phyloP scores from a whole-genome alignment of 345 rosid genomes.

The Gossypioides kirkii region DNA sequence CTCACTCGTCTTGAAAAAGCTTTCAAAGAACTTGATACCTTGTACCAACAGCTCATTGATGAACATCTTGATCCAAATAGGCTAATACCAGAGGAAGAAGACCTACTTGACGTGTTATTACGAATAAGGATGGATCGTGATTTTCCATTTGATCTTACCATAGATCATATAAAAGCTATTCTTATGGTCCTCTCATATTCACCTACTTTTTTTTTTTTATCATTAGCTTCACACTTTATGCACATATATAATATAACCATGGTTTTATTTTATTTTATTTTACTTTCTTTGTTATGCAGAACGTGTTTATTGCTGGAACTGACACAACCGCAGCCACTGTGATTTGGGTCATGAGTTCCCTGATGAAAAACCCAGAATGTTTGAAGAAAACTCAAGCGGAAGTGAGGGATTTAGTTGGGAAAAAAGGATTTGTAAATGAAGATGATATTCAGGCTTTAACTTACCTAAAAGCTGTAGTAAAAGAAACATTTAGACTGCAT shows the following conservation, averaged over 20 bases:
- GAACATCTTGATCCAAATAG: constrained; percentile 28
- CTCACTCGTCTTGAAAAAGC: constrained; percentile 24
- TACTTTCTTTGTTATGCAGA: background rate
- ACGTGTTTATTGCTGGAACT: background rate
- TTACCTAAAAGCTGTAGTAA: no score
- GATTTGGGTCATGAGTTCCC: background rate
- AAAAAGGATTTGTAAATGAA: background rate
- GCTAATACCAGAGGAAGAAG: constrained; percentile 22
- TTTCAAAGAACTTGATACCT: constrained; percentile 29
- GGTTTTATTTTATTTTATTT: no score
- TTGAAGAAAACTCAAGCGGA: background rate
- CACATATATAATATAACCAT: background rate
- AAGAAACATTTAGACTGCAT: no score
- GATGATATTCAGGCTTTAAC: no score
- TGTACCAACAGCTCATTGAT: constrained; percentile 36
- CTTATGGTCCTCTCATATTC: constrained; percentile 32
- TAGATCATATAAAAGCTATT: constrained; percentile 45
- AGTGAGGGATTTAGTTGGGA: background rate
- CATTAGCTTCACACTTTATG: background rate
- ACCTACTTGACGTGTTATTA: constrained; percentile 37
- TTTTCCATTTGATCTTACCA: constrained; percentile 21
- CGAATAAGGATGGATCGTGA: constrained; percentile 26
- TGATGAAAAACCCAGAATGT: background rate
- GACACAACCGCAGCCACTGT: background rate
- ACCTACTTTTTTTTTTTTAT: no score